Evolutionary conservation across 768 basidiomycete species (phyloP), one percentile per base, ranked within the genome.

Genomic region (Lactarius hatsudake): DNA sequence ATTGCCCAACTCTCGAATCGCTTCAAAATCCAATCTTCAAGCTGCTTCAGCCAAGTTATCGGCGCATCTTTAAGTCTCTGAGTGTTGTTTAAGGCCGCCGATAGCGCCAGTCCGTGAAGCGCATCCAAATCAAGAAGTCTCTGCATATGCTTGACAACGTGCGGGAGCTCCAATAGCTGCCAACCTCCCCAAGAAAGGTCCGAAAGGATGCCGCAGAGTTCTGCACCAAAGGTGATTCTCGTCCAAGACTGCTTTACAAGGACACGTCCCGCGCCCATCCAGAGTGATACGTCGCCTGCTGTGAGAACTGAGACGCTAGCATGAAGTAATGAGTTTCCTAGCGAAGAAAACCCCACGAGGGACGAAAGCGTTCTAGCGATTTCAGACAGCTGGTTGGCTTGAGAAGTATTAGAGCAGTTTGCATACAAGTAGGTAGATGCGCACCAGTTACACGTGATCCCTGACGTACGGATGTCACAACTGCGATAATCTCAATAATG

Each of bases 121-220:
- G 83, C 79, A n/a, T 85, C 78, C 7, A 71, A 66, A 32, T 84
- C 78, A 17, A 87, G 71, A 26, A 87, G 72, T 57, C 79, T 79
- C 4, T 79, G 76, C 2, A 83, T 84, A 36, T 79, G 77, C 70
- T 84, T 85, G 17, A 86, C 71, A n/a, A 91, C 72, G 15, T 81
- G 75, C 1, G 90, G 88, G 2, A 88, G 73, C 17, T 83, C 89
- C 12, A 92, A 75, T 38, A 85, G 78, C 73, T 86, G 90, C 90
- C 90, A 93, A 2, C 90, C 92, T 23, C 85, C 85, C 89, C 91
- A 94, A 0, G 80, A 81, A 5, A 87, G 76, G 58, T 88, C 87
- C 2, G 87, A 81, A 8, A 93, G 81, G 5, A 83, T 78, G 0
- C 87, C 86, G 34, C 85, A 81, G 5, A 93, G 76, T 36, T 82